Evolutionary conservation across 768 basidiomycete genomes (phyloP).

Genomic region (Hemileccinum impolitum): DNA sequence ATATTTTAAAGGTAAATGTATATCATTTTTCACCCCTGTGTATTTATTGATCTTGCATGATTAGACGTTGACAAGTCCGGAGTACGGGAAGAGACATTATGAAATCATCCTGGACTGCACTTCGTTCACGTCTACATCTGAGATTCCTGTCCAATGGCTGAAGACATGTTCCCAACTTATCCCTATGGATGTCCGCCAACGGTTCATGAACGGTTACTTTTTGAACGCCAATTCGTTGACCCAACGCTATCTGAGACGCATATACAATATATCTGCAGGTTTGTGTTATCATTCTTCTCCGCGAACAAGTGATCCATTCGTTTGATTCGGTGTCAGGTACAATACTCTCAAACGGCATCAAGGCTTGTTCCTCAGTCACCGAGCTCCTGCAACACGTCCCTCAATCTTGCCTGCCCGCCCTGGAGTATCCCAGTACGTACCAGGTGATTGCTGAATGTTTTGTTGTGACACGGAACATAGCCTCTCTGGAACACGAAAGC

Average conservation of each 20-base stretch:
- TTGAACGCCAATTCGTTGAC: slow-evolving; percentile 71
- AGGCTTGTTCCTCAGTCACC: slow-evolving; percentile 58
- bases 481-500: slow-evolving; percentile 58
- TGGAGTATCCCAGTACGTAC: slow-evolving; percentile 55
- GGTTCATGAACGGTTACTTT: slow-evolving; percentile 61
- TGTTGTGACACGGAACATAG: slow-evolving; percentile 34
- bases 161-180: slow-evolving; percentile 75
- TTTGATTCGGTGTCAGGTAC: slow-evolving; percentile 36
- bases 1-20: slow-evolving; percentile 64
- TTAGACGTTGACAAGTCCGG: slow-evolving; percentile 51
- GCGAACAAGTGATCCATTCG: not conserved
- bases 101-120: slow-evolving; percentile 84
- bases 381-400: slow-evolving; percentile 60
- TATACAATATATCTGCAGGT: slow-evolving; percentile 69
- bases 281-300: slow-evolving; percentile 11
- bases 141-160: slow-evolving; percentile 79
- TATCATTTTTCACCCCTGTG: not conserved
- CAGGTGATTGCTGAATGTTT: not conserved
- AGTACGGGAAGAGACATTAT: slow-evolving; percentile 48
- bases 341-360: slow-evolving; percentile 49
- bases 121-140: slow-evolving; percentile 67
- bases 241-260: slow-evolving; percentile 68
- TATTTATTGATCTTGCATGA: not conserved
- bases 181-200: slow-evolving; percentile 62
- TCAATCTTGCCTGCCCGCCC: slow-evolving; percentile 40